Base-by-base conservation (phyloP, 139 green algal species). In the Chlorella sp. region DNA sequence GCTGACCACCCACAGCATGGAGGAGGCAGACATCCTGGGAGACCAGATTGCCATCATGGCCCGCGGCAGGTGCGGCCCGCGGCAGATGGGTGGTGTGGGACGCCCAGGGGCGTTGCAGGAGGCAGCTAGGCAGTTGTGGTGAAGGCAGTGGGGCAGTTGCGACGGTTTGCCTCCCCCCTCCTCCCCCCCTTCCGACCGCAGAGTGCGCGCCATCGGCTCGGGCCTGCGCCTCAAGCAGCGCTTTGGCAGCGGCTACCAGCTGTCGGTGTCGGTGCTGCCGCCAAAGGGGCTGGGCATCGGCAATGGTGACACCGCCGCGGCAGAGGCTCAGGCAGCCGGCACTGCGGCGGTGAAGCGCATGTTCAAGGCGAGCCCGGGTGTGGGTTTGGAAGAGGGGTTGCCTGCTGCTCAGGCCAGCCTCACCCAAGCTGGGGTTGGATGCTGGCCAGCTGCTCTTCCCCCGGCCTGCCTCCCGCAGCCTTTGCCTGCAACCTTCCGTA, bases 1-100 rank as follows among this genome's bases (percentile, higher is more conserved):
- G 47, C 92, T 99, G 67, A 99, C 97, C 36, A 98, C 97, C 13
- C 97, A 99, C 92, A 92, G 70, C 68, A 99, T 99, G 97, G 96
- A 99, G 91, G 96, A 99, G 89, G 97, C 97, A 15, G 97, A 99
- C 87, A 96, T 98, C 32, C 91, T 99, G 74, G 96, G 94, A 21
- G 95, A 98, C 91, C 87, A 93, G 47, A 95, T 99, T 73, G 96
- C 88, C 67, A 98, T 99, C 91, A 98, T 99, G 95, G 96, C 95
- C 7, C 85, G 92, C 20, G 97, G 97, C 26, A 84, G 79, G 79
- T 76, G 78, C 11, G 75, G n/a, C n/a, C 44, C 9, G 44, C 44
- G 44, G 44, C 9, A 9, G 6, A 9, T 51, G 44, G 44, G 44
- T 6, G 44, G 62, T n/a, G n/a, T n/a, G n/a, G n/a, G n/a, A n/a